Percentiles rank a stretch among this genome's conserved stretches.
Conservation (phyloP, 148 eudicot species). For the Rhododendron ovatum region DNA sequence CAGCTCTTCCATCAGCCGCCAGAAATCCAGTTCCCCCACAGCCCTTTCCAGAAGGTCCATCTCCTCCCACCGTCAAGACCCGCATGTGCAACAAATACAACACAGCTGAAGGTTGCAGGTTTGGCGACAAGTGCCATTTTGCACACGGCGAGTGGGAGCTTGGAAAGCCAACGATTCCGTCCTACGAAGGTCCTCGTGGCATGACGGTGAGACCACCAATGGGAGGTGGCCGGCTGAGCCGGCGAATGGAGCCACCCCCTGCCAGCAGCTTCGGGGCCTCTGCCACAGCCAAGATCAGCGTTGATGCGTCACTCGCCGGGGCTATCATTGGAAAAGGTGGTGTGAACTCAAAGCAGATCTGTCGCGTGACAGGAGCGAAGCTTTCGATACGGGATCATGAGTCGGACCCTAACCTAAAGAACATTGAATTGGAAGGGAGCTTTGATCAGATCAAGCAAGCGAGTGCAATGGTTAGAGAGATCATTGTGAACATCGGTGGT, state of each 20-base stretch:
- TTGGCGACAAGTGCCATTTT: conserved; percentile 80
- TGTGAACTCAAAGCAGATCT: conserved; percentile 73
- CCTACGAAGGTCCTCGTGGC: conserved; percentile 51
- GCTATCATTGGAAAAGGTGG: conserved; percentile 85
- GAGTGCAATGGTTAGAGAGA: conserved; percentile 80
- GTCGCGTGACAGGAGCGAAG: conserved; percentile 72
- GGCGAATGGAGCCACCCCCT: conserved; percentile 46
- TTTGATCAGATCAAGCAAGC: conserved; percentile 89
- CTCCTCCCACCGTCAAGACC: conserved; percentile 51
- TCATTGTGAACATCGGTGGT: conserved; percentile 50
- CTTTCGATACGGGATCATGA: conserved; percentile 79
- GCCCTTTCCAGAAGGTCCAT: conserved; percentile 45
- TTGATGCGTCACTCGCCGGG: conserved; percentile 77
- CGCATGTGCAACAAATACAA: conserved; percentile 66
- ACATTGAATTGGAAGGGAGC: conserved; percentile 80
- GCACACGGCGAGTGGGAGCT: conserved; percentile 95
- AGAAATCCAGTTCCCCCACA: conserved; percentile 38
- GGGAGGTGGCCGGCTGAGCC: conserved; percentile 35
- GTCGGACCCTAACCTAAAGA: conserved; percentile 54
- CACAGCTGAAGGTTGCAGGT: conserved; percentile 77
- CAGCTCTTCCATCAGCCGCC: conserved; percentile 36
- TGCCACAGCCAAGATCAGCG: conserved; percentile 75
- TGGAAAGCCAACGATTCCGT: conserved; percentile 49
- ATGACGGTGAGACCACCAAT: conserved; percentile 38
- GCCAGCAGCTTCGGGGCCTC: conserved; percentile 61